Evolutionary conservation across 768 basidiomycete species (phyloP).

Genomic region (Cantharellus anzutake): DNA sequence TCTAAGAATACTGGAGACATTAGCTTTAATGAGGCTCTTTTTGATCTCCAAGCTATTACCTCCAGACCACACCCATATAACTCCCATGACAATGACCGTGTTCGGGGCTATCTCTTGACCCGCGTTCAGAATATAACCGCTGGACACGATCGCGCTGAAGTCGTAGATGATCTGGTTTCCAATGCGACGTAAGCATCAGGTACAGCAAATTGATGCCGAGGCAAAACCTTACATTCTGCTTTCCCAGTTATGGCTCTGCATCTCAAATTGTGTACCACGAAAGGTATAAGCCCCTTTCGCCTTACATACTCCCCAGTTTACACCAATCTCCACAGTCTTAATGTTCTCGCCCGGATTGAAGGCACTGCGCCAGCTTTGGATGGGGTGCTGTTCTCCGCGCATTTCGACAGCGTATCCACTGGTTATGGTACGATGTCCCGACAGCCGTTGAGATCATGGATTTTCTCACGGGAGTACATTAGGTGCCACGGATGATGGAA

Average conservation of each 20-base stretch:
- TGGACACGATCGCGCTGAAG: slow-evolving; percentile 25
- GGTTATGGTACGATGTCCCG: slow-evolving; percentile 3
- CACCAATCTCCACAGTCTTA: slow-evolving; percentile 12
- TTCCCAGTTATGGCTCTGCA: background rate
- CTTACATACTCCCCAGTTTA: background rate
- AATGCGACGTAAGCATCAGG: slow-evolving; percentile 35
- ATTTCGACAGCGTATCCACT: slow-evolving; percentile 24
- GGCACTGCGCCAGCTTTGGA: slow-evolving; percentile 30
- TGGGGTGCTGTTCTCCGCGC: slow-evolving; percentile 56
- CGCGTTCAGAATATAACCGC: slow-evolving; percentile 30
- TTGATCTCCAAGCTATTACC: slow-evolving; percentile 15
- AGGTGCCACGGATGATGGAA: slow-evolving; percentile 64
- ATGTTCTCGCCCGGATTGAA: slow-evolving; percentile 44
- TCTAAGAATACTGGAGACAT: background rate
- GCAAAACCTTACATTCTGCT: background rate
- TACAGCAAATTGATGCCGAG: slow-evolving; percentile 10
- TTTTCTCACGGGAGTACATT: slow-evolving; percentile 12
- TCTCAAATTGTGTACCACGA: slow-evolving; percentile 8
- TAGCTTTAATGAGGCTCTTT: background rate
- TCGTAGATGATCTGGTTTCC: slow-evolving; percentile 20
- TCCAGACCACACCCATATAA: slow-evolving; percentile 57
- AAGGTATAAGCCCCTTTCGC: background rate
- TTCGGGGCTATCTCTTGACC: slow-evolving; percentile 37
- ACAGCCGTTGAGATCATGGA: slow-evolving; percentile 23
- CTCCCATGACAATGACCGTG: slow-evolving; percentile 55